Percentiles rank a stretch among this genome's conserved stretches.
phyloP scores from a whole-genome alignment of 208 protist genomes.

The Leishmania braziliensis region DNA sequence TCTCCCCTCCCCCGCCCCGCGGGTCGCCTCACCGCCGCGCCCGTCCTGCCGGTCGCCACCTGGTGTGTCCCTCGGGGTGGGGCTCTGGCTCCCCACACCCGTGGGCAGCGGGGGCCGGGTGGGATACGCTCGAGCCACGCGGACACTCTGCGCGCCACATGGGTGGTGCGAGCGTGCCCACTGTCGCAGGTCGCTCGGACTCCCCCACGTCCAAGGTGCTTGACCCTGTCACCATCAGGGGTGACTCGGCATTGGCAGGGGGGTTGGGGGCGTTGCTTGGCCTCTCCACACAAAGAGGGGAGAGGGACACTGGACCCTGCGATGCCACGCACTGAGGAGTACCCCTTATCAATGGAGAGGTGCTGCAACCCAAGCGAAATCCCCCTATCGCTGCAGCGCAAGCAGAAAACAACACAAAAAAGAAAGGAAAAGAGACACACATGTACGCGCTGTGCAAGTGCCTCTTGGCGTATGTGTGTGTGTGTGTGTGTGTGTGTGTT shows the following conservation, averaged over 20 bases:
- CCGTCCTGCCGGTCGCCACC: too few relatives aligned
- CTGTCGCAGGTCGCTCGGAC: background rate
- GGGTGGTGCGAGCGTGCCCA: background rate
- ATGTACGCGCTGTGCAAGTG: background rate
- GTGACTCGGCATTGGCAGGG: background rate
- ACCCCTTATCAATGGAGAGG: background rate
- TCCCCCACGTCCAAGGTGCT: background rate
- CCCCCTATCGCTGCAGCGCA: background rate
- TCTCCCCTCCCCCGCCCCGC: too few relatives aligned
- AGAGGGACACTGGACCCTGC: background rate
- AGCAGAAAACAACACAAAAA: background rate
- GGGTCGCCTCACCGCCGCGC: too few relatives aligned
- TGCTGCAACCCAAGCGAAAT: background rate
- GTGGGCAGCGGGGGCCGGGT: background rate
- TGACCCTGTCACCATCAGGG: background rate
- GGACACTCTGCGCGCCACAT: background rate
- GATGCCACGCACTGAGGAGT: background rate
- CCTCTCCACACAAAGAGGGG: background rate
- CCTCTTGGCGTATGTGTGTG: background rate
- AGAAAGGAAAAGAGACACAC: background rate
- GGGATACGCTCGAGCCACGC: background rate
- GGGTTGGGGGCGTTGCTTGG: background rate
- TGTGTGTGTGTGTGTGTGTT: background rate
- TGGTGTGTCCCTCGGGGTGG: too few relatives aligned
- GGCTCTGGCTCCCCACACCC: too few relatives aligned